Conservation (phyloP, 345 rosid genomes). For the Excoecaria agallocha region DNA sequence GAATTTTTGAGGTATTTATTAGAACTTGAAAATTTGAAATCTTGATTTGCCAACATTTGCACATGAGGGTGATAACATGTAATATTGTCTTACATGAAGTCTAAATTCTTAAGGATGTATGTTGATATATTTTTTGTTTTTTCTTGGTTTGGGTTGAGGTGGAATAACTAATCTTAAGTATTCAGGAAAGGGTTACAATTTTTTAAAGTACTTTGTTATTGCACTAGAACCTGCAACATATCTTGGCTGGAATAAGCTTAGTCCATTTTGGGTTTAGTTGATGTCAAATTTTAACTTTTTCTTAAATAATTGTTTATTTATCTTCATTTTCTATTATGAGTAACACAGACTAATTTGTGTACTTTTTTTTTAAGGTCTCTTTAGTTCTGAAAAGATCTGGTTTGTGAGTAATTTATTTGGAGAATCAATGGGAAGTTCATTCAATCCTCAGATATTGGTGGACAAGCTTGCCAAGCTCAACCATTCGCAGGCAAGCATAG, state of each 20-base stretch:
- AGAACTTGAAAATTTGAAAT: too few species aligned
- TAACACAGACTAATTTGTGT: background rate
- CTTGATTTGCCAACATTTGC: background rate
- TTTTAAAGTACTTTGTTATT: background rate
- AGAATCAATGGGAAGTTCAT: constrained; percentile 74
- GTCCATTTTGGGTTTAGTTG: background rate
- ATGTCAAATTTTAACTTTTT: background rate
- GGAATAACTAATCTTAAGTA: background rate
- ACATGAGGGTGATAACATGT: background rate
- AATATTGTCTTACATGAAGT: background rate
- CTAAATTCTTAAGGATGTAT: background rate
- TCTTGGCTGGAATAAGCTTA: background rate
- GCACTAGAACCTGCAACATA: background rate
- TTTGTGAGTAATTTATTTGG: constrained; percentile 22
- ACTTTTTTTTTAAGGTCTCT: constrained; percentile 29
- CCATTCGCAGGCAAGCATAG: constrained; percentile 90
- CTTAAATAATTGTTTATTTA: background rate
- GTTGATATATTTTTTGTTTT: background rate
- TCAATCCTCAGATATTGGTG: constrained; percentile 81
- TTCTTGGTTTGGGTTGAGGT: background rate
- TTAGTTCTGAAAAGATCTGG: constrained; percentile 17
- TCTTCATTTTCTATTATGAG: background rate
- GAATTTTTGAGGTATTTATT: background rate
- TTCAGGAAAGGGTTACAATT: too few species aligned
- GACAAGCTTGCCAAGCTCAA: constrained; percentile 95